Base-by-base conservation (phyloP, 2,329 filamentous ascomycete species). In the Colletotrichum kahawae region DNA sequence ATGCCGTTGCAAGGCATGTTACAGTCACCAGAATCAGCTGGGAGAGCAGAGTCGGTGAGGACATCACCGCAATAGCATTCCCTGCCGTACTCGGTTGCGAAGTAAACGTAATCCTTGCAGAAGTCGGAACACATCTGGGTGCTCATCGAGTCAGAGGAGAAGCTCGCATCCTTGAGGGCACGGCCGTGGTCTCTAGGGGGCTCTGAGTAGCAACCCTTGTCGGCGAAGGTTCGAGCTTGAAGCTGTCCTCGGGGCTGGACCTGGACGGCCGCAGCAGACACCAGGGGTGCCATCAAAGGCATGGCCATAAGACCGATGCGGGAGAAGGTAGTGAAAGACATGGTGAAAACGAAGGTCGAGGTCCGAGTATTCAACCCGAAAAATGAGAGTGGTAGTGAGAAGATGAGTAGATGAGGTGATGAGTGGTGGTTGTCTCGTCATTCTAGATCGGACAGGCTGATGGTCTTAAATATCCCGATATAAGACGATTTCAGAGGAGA, bases 51-150 rank as follows among this genome's bases (percentile, higher is more conserved):
- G 13, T 71, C 75, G 0, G 67, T 27, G 14, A 85, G 78, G 0
- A 29, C 27, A 64, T 83, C 81, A 1, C 82, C 84, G 7, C 84
- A 85, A 75, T 82, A 85, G 27, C 84, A 85, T 80, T 85, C 84
- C 34, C 82, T 82, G 3, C 83, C 83, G 14, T 84, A 85, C 38
- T 85, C 83, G 1, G 84, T 66, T 14, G 84, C 84, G 4, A 86
- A 86, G 56, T 74, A 78, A 3, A 67, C 71, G 78, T 85, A 86
- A 70, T 80, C 81, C 77, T 81, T 86, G 75, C 85, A 87, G 76
- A 81, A 81, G 3, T 60, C 75, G 24, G 83, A 81, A 74, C 83
- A 84, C 18, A 74, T 66, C 29, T 81, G 79, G 75, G 82, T 81
- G 67, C 80, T 83, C 82, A 83, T 83, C 74, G 79, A 18, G 10